phyloP scores from a whole-genome alignment of 2,329 filamentous ascomycete genomes.

The Blastomyces gilchristii region DNA sequence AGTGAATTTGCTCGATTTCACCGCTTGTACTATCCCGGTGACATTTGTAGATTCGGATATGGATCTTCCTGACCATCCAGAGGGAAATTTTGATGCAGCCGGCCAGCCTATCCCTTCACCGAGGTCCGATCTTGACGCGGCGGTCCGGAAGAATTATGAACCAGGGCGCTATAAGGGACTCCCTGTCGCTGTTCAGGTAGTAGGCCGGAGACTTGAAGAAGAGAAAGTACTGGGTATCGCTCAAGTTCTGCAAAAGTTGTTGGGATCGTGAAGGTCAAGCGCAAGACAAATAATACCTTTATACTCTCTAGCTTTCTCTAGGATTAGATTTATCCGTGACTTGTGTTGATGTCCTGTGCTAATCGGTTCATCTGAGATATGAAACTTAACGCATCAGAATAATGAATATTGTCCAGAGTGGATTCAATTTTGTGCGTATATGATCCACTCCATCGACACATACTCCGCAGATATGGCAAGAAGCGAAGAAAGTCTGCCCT shows the following conservation, averaged over 20 bases:
- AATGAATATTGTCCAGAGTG: background rate
- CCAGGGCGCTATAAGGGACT: constrained; percentile 40
- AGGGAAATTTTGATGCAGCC: constrained; percentile 31
- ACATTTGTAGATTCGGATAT: constrained; percentile 17
- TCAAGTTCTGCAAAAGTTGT: background rate
- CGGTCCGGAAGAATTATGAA: constrained; percentile 22
- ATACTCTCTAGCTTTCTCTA: background rate
- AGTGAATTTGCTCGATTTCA: constrained; percentile 54
- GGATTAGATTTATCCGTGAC: background rate
- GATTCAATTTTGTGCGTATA: background rate
- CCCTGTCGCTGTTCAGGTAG: constrained; percentile 44
- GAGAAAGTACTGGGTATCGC: constrained; percentile 36
- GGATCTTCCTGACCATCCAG: constrained; percentile 36
- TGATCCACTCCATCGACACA: background rate
- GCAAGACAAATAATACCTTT: background rate
- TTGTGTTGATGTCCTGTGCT: background rate
- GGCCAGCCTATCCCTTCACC: constrained; percentile 20
- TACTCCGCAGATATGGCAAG: too few relatives aligned
- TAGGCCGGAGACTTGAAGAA: constrained; percentile 44
- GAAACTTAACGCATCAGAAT: background rate
- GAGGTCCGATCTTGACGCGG: constrained; percentile 19
- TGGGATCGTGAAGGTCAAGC: background rate
- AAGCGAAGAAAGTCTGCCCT: too few relatives aligned
- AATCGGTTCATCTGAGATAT: background rate
- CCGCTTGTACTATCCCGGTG: constrained; percentile 46